Conservation (phyloP, 2,329 filamentous ascomycete genomes). For the Endocalyx cinctus region DNA sequence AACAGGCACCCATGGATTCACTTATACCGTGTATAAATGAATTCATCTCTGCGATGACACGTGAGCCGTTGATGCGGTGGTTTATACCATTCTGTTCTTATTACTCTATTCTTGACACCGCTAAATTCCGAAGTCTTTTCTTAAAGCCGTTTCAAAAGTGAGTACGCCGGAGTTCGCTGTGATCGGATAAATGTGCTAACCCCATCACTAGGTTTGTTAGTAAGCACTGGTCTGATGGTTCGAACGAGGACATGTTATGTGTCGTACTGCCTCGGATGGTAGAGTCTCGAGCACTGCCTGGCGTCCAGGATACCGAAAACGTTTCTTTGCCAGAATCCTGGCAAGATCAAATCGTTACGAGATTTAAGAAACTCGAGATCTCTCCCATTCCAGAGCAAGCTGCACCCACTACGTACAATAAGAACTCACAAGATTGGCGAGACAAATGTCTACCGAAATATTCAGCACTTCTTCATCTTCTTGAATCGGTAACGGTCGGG, state of each 20-base stretch:
- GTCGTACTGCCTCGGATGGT: conserved; percentile 64
- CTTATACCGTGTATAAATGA: conserved; percentile 65
- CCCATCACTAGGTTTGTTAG: conserved; percentile 63
- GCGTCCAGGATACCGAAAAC: conserved; percentile 45
- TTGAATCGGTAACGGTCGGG: conserved; percentile 58
- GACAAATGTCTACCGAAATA: conserved; percentile 63
- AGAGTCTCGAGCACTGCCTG: conserved; percentile 49
- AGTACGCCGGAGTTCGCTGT: conserved; percentile 13
- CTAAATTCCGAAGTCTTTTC: conserved; percentile 74
- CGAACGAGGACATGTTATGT: conserved; percentile 65
- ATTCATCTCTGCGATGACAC: conserved; percentile 61
- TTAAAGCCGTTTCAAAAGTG: conserved; percentile 77
- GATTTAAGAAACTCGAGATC: conserved; percentile 61
- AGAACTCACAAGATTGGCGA: conserved; percentile 58
- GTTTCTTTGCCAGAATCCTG: conserved; percentile 60
- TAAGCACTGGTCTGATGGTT: conserved; percentile 63
- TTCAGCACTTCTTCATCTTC: conserved; percentile 60
- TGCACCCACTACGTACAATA: conserved; percentile 45
- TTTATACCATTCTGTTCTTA: conserved; percentile 85
- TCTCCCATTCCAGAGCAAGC: conserved; percentile 62
- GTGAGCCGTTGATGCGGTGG: conserved; percentile 61
- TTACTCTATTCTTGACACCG: conserved; percentile 67
- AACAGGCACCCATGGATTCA: conserved; percentile 73
- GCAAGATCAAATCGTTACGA: conserved; percentile 68
- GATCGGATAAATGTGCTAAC: conserved; percentile 18